Percentiles rank a stretch among this genome's conserved stretches.
Evolutionary conservation across 2,329 filamentous ascomycete genomes (phyloP).

Genomic region (Aphanocladium album): DNA sequence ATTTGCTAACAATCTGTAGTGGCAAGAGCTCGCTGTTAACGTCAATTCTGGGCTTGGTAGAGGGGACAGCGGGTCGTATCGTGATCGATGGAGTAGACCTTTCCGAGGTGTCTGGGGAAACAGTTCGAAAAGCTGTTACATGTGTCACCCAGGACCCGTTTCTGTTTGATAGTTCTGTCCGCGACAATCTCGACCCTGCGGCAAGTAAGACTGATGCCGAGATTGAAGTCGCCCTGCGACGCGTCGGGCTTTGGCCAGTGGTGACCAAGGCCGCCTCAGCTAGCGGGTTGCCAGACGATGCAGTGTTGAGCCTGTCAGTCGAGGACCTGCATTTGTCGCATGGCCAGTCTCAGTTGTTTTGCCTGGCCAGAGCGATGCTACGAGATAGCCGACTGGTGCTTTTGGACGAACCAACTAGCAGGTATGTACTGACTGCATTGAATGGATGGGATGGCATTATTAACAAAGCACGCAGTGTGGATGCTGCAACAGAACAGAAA

Average conservation of each 20-base stretch:
- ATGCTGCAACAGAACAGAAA: not conserved
- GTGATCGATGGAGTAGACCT: conserved; percentile 2
- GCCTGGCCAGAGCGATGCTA: not conserved
- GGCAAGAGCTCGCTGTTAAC: conserved; percentile 7
- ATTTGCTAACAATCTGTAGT: not conserved
- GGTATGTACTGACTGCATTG: not conserved
- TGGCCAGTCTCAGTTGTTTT: conserved; percentile 3
- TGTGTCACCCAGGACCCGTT: conserved; percentile 5
- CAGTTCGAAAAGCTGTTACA: not conserved
- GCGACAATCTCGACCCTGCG: not conserved
- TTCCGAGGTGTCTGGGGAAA: not conserved
- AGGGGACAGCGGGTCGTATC: not conserved
- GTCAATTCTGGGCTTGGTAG: conserved; percentile 7
- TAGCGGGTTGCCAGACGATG: not conserved
- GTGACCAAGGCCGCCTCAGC: not conserved
- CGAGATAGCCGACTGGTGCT: conserved; percentile 2
- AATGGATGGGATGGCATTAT: too few relatives aligned
- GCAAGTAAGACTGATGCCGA: not conserved
- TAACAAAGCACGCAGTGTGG: conserved; percentile 1
- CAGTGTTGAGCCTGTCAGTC: not conserved
- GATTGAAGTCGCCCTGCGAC: not conserved
- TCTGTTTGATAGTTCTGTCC: conserved; percentile 1
- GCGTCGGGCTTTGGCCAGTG: not conserved
- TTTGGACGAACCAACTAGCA: conserved; percentile 5
- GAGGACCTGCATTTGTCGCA: conserved; percentile 6